A percentile compares a stretch with the other conserved stretches of the same genome.
phyloP scores from a whole-genome alignment of 768 basidiomycete species.

The Artomyces pyxidatus region DNA sequence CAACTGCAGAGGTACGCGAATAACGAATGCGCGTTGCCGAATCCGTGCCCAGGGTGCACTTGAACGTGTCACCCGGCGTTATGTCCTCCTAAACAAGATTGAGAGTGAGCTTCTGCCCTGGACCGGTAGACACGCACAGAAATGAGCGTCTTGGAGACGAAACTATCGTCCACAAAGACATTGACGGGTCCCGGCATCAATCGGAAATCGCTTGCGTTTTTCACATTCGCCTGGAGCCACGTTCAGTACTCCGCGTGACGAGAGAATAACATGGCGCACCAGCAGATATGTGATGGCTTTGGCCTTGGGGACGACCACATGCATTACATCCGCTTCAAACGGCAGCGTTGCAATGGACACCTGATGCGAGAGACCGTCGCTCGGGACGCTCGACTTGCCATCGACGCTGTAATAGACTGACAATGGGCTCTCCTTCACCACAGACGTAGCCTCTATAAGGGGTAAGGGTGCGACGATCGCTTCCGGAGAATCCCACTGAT shows the following conservation, averaged over 20 bases:
- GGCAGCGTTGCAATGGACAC: conserved; percentile 42
- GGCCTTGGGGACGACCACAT: conserved; percentile 42
- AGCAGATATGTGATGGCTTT: conserved; percentile 39
- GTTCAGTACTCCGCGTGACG: conserved; percentile 23
- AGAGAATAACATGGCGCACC: conserved; percentile 30
- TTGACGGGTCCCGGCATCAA: conserved; percentile 46
- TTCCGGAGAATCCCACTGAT: background rate
- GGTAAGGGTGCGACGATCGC: background rate
- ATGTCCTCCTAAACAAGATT: conserved; percentile 31
- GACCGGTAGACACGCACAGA: conserved; percentile 12
- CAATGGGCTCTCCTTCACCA: conserved; percentile 44
- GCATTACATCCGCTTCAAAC: conserved; percentile 37
- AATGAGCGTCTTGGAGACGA: conserved; percentile 45
- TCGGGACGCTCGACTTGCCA: conserved; percentile 42
- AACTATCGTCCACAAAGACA: conserved; percentile 50
- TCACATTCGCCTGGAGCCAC: conserved; percentile 31
- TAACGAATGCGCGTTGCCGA: conserved; percentile 29
- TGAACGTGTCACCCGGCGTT: conserved; percentile 41
- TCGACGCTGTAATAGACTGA: conserved; percentile 44
- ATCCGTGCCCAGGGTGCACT: conserved; percentile 43
- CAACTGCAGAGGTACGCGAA: conserved; percentile 29
- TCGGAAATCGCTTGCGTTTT: conserved; percentile 50
- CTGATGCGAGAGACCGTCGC: conserved; percentile 46
- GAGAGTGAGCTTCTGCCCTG: no score
- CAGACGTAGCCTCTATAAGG: conserved; percentile 30